Evolutionary conservation across 371 early-diverging fungal species (phyloP), one percentile per base, ranked within the genome.

Genomic region (Mucor mucedo): DNA sequence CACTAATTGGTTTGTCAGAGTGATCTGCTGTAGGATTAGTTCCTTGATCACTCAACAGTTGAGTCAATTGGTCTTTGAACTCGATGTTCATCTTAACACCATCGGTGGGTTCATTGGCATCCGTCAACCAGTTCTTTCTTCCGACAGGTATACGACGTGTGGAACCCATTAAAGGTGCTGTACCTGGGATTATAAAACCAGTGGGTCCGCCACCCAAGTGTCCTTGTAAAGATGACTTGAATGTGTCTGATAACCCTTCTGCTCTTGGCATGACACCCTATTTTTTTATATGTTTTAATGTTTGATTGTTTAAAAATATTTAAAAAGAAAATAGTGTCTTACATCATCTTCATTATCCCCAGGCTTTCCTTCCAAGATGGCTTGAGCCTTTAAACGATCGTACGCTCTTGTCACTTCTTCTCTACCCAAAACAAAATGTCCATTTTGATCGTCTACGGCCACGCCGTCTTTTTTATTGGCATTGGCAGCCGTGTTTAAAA

Each of bases 401-500:
- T 78, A 79, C 0, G 77, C 74, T 45, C 72, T 70, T 3, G 72
- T 60, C 2, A 80, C 69, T 21, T 76, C 68, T 16, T 77, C 72
- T 63, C 74, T 49, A 5, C 72, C 64, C 27, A 72, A 9, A 14
- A 71, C 52, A 58, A 71, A 68, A 14, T 69, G 63, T 1, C 70
- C 64, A 9, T 47, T 42, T 70, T 50, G 30, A 56, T 66, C 71
- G 69, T 88, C 79, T n/a, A 49, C 16, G 59, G 73, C 55, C 54
- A 68, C 70, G 65, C 86, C 80, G 42, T 62, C 49, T 27, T 62
- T 62, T 30, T 49, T 48, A 41, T 86, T 85, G 27, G 86, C 87
- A 32, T 85, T 82, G 55, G 85, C 74, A 13, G 91, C 82, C 1
- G 79, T 79, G 42, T 78, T 73, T 39, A 86, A 81, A 35, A 91